Base-by-base conservation (phyloP, 768 basidiomycete genomes). In the Neoboletus magnificus region DNA sequence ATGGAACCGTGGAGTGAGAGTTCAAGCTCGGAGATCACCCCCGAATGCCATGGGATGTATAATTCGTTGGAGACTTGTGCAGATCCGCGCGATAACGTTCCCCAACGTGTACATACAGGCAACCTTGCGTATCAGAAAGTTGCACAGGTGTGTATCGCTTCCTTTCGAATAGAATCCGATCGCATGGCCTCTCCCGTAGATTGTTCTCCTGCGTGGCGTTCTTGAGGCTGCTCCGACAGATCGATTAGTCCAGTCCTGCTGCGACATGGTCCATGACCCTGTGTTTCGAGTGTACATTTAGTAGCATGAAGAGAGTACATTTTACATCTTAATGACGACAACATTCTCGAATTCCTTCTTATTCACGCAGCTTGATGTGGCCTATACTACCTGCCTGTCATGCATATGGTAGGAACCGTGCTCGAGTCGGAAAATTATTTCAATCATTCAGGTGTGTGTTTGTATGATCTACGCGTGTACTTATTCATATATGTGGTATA, bases 41-140 rank as follows among this genome's bases (percentile, higher is more conserved):
- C 65, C 45, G 63, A 62, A 33, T 62, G 61, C 30, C 62, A 66
- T 42, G 65, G 48, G 27, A 57, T 69, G 40, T 65, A 71, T 55
- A 50, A 57, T 50, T 52, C 61, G 35, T 61, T 73, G 51, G 62
- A 71, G 41, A 60, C 54, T 41, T 72, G 67, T 58, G 51, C 46
- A 54, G 56, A 66, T 62, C 65, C 59, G 65, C 47, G 58, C 58
- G 55, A 63, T 54, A 46, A 51, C 44, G 46, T 62, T 52, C 69
- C 66, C 54, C 60, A 64, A 52, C 59, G 69, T 22, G 59, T 68
- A 49, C 65, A 66, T 37, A 69, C 67, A 50, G 72, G 74, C 46
- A 72, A 71, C 67, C 63, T 67, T 63, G 71, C 66, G 54, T 71
- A 76, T 67, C 68, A 69, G 53, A 66, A 67, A 55, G 64, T 62